These are phyloP conservation scores for Terfezia claveryi DNA, from an alignment of 495 filamentous ascomycete species.

Conservation along the genomic window DNA sequence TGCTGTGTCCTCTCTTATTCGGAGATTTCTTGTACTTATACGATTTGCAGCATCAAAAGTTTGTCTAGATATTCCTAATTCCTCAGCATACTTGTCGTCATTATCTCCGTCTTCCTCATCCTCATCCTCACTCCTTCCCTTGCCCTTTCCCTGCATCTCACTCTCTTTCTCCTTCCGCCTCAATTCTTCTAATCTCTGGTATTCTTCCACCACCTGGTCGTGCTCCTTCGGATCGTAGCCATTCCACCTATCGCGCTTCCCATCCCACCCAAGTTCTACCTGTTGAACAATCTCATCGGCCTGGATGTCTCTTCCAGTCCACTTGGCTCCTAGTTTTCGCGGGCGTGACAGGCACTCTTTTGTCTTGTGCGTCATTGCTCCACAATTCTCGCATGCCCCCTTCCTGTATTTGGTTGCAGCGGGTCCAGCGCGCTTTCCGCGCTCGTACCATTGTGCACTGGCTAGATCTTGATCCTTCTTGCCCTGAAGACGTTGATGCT, in stretches of 20 bases:
- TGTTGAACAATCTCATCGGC: conserved; percentile 77
- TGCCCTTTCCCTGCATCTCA: background rate
- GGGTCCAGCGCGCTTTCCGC: conserved; percentile 55
- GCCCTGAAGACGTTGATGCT: conserved; percentile 83
- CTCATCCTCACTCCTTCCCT: conserved; percentile 21
- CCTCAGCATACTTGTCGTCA: conserved; percentile 71
- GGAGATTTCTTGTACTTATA: conserved; percentile 59
- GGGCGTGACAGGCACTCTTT: conserved; percentile 85
- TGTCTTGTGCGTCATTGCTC: conserved; percentile 83
- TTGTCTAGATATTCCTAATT: conserved; percentile 92
- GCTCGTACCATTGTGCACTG: conserved; percentile 57
- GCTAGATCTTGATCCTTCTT: conserved; percentile 39
- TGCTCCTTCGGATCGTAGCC: conserved; percentile 85
- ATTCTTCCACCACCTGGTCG: conserved; percentile 62
- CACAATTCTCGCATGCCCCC: conserved; percentile 95
- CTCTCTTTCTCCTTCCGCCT: background rate
- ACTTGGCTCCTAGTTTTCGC: conserved; percentile 73
- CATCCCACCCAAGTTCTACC: conserved; percentile 79
- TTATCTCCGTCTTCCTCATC: conserved; percentile 35
- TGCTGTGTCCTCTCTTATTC: conserved; percentile 91
- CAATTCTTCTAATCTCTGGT: conserved; percentile 47
- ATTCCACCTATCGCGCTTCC: conserved; percentile 96
- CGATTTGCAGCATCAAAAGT: conserved; percentile 30
- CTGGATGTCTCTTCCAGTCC: conserved; percentile 81
- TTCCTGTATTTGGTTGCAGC: conserved; percentile 92